Conservation (phyloP, 495 filamentous ascomycete genomes). For the Alectoria sarmentosa region DNA sequence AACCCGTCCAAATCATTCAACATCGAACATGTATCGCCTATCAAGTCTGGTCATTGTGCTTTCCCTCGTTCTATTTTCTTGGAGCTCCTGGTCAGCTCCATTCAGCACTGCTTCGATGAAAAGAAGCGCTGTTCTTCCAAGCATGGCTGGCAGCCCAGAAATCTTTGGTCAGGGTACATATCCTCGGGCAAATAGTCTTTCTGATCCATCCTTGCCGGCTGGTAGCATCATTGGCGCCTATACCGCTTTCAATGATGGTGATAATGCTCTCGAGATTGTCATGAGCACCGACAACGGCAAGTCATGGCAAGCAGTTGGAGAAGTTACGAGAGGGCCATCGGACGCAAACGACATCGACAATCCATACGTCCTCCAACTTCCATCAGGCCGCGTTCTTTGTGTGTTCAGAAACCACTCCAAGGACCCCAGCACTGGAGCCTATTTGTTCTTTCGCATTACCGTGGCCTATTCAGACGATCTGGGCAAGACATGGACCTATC, state of each 20-base stretch:
- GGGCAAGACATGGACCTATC: constrained; percentile 40
- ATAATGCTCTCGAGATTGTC: constrained; percentile 33
- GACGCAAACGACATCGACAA: constrained; percentile 45
- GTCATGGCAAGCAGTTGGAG: constrained; percentile 36
- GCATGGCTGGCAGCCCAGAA: constrained; percentile 15
- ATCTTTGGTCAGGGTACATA: constrained; percentile 40
- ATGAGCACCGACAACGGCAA: constrained; percentile 37
- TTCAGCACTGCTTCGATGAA: not conserved
- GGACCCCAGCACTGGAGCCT: constrained; percentile 25
- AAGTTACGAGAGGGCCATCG: constrained; percentile 25
- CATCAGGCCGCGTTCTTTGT: constrained; percentile 39
- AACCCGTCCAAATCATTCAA: not conserved
- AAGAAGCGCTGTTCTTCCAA: constrained; percentile 14
- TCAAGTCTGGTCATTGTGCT: not conserved
- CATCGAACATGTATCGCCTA: constrained; percentile 1
- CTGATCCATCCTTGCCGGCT: constrained; percentile 21
- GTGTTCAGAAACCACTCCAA: constrained; percentile 47
- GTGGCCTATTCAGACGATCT: constrained; percentile 41
- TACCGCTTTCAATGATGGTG: constrained; percentile 30
- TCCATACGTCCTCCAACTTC: constrained; percentile 41
- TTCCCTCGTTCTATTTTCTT: not conserved
- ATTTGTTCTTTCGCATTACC: constrained; percentile 46
- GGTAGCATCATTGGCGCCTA: constrained; percentile 40
- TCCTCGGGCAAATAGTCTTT: constrained; percentile 40
- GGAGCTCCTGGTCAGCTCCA: constrained; percentile 12